Percentiles rank a stretch among this genome's conserved stretches.
Evolutionary conservation across 495 filamentous ascomycete species (phyloP).

Genomic region (Neurospora sublineolata): DNA sequence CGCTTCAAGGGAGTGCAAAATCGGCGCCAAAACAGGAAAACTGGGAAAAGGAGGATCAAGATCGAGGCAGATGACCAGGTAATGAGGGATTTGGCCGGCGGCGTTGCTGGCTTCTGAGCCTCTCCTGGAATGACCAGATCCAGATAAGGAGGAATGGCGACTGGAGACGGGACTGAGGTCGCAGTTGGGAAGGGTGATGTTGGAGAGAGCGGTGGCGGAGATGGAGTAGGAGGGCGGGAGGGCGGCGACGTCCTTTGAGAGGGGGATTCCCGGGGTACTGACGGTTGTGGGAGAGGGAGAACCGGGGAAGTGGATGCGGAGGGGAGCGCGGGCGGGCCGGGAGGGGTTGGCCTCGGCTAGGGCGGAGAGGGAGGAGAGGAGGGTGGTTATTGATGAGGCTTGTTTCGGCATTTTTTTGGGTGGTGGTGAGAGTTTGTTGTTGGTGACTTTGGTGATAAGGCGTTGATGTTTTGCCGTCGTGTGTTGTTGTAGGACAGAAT

Average conservation of each 20-base stretch:
- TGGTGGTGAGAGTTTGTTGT: constrained; percentile 4
- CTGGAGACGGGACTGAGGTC: constrained; percentile 7
- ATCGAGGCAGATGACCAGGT: constrained; percentile 39
- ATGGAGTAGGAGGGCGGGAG: constrained; percentile 13
- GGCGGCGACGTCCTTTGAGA: constrained; percentile 6
- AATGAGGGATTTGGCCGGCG: constrained; percentile 12
- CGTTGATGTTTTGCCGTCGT: not conserved
- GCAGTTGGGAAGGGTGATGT: constrained; percentile 13
- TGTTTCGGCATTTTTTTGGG: constrained; percentile 11
- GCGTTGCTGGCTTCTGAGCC: not conserved
- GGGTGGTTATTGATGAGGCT: constrained; percentile 6
- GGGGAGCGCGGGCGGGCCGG: not conserved
- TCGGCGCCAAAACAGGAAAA: constrained; percentile 36
- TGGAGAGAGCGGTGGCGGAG: constrained; percentile 9
- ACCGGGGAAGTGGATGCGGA: constrained; percentile 19
- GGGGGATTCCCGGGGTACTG: constrained; percentile 6
- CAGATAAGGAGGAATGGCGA: constrained; percentile 3
- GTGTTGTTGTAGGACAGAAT: not conserved
- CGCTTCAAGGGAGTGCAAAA: constrained; percentile 38
- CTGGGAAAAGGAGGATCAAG: constrained; percentile 44
- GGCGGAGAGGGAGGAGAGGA: constrained; percentile 10
- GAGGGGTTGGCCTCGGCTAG: constrained; percentile 5
- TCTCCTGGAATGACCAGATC: not conserved
- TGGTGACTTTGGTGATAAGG: not conserved
- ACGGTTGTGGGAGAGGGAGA: constrained; percentile 4